Percentiles rank a stretch among this genome's conserved stretches.
phyloP scores from a whole-genome alignment of 805 yeast species.

The Grigorovia humatica region DNA sequence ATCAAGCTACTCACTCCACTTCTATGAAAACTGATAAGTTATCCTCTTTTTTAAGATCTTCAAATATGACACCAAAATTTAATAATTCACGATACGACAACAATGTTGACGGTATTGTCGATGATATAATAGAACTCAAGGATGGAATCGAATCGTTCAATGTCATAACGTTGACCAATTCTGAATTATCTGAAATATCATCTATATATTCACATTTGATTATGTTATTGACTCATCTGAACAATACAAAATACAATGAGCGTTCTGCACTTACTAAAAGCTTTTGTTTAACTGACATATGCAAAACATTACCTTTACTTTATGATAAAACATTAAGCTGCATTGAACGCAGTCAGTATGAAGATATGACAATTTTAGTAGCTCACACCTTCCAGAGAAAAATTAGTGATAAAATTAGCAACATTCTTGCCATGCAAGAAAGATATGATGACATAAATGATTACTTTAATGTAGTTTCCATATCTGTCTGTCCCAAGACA shows the following conservation, averaged over 20 bases:
- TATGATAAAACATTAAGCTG: slow-evolving; percentile 14
- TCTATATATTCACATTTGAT: slow-evolving; percentile 16
- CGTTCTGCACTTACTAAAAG: slow-evolving; percentile 4
- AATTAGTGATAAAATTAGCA: slow-evolving; percentile 1
- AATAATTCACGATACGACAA: slow-evolving; percentile 13
- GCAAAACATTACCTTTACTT: slow-evolving; percentile 14
- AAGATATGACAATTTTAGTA: slow-evolving; percentile 7
- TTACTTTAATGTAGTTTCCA: slow-evolving; percentile 33
- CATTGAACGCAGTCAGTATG: slow-evolving; percentile 10
- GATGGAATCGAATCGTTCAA: slow-evolving; percentile 9
- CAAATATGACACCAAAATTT: slow-evolving; percentile 25
- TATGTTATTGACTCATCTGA: slow-evolving; percentile 15
- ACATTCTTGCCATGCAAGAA: slow-evolving; percentile 4
- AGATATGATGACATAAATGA: slow-evolving; percentile 1
- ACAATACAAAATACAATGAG: background rate
- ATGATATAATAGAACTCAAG: slow-evolving; percentile 11
- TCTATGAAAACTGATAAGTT: too few species aligned
- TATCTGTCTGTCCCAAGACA: slow-evolving; percentile 49
- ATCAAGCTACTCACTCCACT: background rate
- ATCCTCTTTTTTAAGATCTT: slow-evolving; percentile 20
- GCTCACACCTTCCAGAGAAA: slow-evolving; percentile 2
- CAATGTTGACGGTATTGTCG: slow-evolving; percentile 17
- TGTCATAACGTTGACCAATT: slow-evolving; percentile 8
- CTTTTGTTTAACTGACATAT: slow-evolving; percentile 14
- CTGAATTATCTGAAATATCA: slow-evolving; percentile 12